Base-by-base conservation (phyloP, 345 rosid species). In the Eucalyptus rudis region DNA sequence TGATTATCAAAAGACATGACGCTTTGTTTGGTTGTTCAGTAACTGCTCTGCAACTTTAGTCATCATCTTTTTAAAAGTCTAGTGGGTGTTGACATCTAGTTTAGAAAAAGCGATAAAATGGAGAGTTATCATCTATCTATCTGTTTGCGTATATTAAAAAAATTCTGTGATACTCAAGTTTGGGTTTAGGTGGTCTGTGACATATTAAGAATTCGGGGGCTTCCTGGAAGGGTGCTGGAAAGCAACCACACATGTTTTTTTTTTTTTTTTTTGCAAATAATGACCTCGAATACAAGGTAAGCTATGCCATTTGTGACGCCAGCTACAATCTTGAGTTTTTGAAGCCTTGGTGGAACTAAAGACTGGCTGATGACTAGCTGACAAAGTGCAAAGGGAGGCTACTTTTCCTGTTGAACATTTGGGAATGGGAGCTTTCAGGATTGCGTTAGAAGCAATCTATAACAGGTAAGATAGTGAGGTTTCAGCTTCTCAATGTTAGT, bases 361-460 rank as follows among this genome's bases (percentile, higher is more conserved):
- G 24, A 62, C 11, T 40, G 29, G 51, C 87, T 68, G 27, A 47
- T 64, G 24, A 54, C 71, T 50, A 51, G 68, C 96, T 95, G 90
- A 95, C 89, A 87, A 83, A 88, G 89, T 92, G 45, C 87, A 87
- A 94, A 93, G 89, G 89, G 89, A 96, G 99, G 96, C 97, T 91
- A 91, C 91, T 86, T 97, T 97, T 92, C 97, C 98, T 89, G 76
- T 94, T 89, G 97, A 96, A 90, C 99, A 96, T 91, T 96, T 96
- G 86, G 99, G 98, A 76, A 93, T 96, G 96, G 98, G 97, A 89
- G 97, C 97, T 91, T 97, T 94, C 95, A 94, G 97, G 93, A 95
- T 96, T 19, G 99, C 98, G 1, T 71, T 96, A 16, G 97, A 97
- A 93, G 94, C 98, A 54, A 89, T 97, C 92, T 97, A 93, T 92